Conservation (phyloP, 2,329 filamentous ascomycete genomes). For the Fusarium subtropicale region DNA sequence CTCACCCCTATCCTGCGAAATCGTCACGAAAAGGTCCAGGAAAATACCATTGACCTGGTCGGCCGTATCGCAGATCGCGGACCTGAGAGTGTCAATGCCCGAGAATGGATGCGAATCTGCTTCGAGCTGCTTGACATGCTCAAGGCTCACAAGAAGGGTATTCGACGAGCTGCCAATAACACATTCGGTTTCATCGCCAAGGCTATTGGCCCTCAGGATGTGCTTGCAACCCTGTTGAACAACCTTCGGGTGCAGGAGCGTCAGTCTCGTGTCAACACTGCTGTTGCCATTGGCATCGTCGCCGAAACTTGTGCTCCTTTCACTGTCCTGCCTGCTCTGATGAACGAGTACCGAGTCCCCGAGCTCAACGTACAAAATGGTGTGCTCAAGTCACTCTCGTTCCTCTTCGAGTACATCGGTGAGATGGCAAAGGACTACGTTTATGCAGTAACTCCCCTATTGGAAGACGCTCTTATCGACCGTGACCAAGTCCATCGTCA, state of each 20-base stretch:
- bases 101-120: slow-evolving; percentile 99
- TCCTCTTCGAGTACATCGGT: slow-evolving; percentile 98
- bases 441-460: slow-evolving; percentile 93
- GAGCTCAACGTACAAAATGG: slow-evolving; percentile 99
- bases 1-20: slow-evolving; percentile 98
- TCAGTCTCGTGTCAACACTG: slow-evolving; percentile 97
- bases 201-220: slow-evolving; percentile 97
- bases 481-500: slow-evolving; percentile 98
- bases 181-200: slow-evolving; percentile 99
- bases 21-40: slow-evolving; percentile 98
- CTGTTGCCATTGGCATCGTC: slow-evolving; percentile 97
- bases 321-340: slow-evolving; percentile 96
- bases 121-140: slow-evolving; percentile 99
- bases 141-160: slow-evolving; percentile 99
- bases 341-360: slow-evolving; percentile 99
- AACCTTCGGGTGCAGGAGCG: slow-evolving; percentile 97
- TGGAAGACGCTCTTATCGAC: slow-evolving; percentile 97
- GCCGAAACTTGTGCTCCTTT: slow-evolving; percentile 98
- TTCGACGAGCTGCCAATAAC: slow-evolving; percentile 97
- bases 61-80: slow-evolving; percentile 98
- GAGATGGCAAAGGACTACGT: slow-evolving; percentile 99
- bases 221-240: slow-evolving; percentile 93
- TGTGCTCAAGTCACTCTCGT: slow-evolving; percentile 95
- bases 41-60: slow-evolving; percentile 98
- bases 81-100: slow-evolving; percentile 93